A percentile compares a stretch with the other conserved stretches of the same genome.
Conservation (phyloP, 768 basidiomycete genomes). For the Myochromella boudieri region DNA sequence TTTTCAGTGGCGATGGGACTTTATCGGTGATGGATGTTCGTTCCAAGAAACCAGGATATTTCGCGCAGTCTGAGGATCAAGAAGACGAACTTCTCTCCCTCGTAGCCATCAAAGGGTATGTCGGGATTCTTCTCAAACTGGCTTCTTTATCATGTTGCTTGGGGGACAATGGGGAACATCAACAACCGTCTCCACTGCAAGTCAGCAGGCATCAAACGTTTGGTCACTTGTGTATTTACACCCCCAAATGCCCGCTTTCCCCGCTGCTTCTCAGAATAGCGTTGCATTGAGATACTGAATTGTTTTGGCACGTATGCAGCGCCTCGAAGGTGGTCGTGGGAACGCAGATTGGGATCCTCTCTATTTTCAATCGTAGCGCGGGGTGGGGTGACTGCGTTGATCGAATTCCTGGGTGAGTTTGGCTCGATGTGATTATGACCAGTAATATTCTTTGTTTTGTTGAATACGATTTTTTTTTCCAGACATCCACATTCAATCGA, state of each 20-base stretch:
- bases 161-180: not conserved
- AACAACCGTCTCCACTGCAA: slow-evolving; percentile 3
- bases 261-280: not conserved
- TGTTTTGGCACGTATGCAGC: slow-evolving; percentile 32
- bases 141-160: slow-evolving; percentile 1
- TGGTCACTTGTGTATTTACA: not conserved
- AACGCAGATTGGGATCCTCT: slow-evolving; percentile 85
- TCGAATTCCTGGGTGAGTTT: slow-evolving; percentile 75
- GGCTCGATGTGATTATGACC: not conserved
- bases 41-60: slow-evolving; percentile 72
- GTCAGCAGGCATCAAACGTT: not conserved
- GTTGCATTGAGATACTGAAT: slow-evolving; percentile 15
- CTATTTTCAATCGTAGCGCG: slow-evolving; percentile 82
- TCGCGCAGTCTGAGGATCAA: slow-evolving; percentile 91
- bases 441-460: slow-evolving; percentile 5
- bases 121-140: slow-evolving; percentile 12
- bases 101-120: slow-evolving; percentile 79
- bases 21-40: slow-evolving; percentile 91
- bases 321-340: slow-evolving; percentile 85
- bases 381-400: slow-evolving; percentile 95
- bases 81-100: slow-evolving; percentile 92
- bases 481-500: slow-evolving; percentile 93
- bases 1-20: slow-evolving; percentile 83
- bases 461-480: slow-evolving; percentile 6
- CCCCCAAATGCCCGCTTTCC: slow-evolving; percentile 1